A percentile compares a stretch with the other conserved stretches of the same genome.
These are phyloP conservation scores for Brassica rapa DNA, from an alignment of 345 rosid genomes.

Conservation along the genomic window DNA sequence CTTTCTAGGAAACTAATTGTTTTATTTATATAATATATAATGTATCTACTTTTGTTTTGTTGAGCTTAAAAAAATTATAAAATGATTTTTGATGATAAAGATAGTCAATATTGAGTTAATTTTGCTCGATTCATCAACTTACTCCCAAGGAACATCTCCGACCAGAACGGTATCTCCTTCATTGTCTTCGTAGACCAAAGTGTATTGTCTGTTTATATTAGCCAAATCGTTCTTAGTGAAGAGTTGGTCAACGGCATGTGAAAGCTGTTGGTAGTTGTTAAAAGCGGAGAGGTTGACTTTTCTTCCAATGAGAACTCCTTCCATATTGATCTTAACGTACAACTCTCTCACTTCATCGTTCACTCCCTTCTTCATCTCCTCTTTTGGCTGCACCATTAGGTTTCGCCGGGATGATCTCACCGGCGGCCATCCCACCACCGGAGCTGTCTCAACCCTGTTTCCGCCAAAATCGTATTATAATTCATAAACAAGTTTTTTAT, in stretches of 20 bases:
- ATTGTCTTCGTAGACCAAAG: constrained; percentile 91
- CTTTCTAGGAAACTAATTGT: constrained; percentile 28
- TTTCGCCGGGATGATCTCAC: constrained; percentile 82
- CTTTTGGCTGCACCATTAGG: constrained; percentile 48
- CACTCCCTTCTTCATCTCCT: constrained; percentile 32
- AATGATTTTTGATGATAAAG: background rate
- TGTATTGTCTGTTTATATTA: constrained; percentile 86
- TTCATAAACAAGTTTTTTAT: background rate
- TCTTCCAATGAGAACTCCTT: constrained; percentile 95
- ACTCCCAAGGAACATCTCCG: constrained; percentile 99
- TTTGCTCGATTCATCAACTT: constrained; percentile 47
- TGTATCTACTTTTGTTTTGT: background rate
- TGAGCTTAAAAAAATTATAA: background rate
- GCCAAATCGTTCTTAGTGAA: constrained; percentile 66
- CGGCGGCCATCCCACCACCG: constrained; percentile 99
- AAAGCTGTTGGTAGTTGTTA: constrained; percentile 78
- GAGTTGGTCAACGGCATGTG: constrained; percentile 87
- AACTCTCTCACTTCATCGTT: constrained; percentile 43
- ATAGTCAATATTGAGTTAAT: background rate
- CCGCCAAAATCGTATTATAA: background rate
- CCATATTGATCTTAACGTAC: constrained; percentile 97
- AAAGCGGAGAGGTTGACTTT: constrained; percentile 85
- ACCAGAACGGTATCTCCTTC: constrained; percentile 99
- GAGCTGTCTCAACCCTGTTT: constrained; percentile 78
- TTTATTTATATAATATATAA: background rate